A percentile compares a stretch with the other conserved stretches of the same genome.
Evolutionary conservation across 495 filamentous ascomycete species (phyloP).

Genomic region (Podospora didyma): DNA sequence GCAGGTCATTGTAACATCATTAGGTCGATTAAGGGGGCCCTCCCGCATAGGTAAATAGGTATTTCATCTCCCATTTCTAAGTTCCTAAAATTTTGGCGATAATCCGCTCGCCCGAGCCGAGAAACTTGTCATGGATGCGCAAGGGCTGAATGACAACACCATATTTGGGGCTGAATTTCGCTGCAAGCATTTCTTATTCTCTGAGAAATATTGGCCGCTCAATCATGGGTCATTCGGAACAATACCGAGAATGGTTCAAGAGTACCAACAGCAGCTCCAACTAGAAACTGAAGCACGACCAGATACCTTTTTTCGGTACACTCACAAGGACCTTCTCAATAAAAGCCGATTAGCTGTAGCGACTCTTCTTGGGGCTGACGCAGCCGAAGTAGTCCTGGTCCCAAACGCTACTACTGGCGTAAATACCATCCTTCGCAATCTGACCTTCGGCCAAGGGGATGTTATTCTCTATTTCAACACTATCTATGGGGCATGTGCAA

Average conservation of each 20-base stretch:
- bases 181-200: slow-evolving; percentile 18
- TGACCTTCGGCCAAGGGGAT: slow-evolving; percentile 51
- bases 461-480: slow-evolving; percentile 61
- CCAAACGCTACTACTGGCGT: slow-evolving; percentile 75
- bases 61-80: no score
- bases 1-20: no score
- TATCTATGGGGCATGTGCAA: slow-evolving; percentile 68
- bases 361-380: slow-evolving; percentile 53
- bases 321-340: slow-evolving; percentile 52
- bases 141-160: not conserved
- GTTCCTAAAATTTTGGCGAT: no score
- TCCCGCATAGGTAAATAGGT: no score
- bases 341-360: slow-evolving; percentile 59
- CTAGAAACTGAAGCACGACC: slow-evolving; percentile 27
- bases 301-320: slow-evolving; percentile 50
- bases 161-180: not conserved
- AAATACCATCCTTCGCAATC: slow-evolving; percentile 66
- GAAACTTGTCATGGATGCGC: not conserved
- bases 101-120: no score
- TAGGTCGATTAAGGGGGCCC: no score
- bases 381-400: slow-evolving; percentile 64
- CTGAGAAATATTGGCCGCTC: slow-evolving; percentile 27
- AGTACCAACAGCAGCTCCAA: slow-evolving; percentile 23
- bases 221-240: slow-evolving; percentile 43
- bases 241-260: slow-evolving; percentile 28